Percentiles rank a stretch among this genome's conserved stretches.
These are phyloP conservation scores for Leptodermis oblonga DNA, from an alignment of 257 asterid species.

Conservation along the genomic window DNA sequence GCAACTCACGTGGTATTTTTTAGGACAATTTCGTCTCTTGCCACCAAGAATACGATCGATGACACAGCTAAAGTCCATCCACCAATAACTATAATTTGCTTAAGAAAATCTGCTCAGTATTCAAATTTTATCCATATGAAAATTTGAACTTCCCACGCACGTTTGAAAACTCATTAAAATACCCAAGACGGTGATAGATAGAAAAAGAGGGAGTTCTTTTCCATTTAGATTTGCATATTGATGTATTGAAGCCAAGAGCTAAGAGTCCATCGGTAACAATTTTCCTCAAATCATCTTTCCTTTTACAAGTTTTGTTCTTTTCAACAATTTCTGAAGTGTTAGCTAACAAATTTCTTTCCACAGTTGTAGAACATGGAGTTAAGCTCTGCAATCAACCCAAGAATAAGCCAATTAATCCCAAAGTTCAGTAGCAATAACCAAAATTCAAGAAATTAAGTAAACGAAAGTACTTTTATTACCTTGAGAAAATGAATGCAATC, in stretches of 20 bases:
- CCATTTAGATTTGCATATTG: constrained; percentile 88
- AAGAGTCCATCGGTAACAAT: constrained; percentile 58
- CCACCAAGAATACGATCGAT: neutral
- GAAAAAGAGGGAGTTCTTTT: constrained; percentile 48
- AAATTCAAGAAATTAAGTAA: neutral
- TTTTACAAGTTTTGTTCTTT: constrained; percentile 52
- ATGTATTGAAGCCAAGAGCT: constrained; percentile 62
- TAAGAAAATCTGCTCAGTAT: neutral
- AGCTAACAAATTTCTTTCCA: constrained; percentile 78
- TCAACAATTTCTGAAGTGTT: constrained; percentile 73
- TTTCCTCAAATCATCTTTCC: constrained; percentile 64
- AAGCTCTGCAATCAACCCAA: constrained; percentile 45
- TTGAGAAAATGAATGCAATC: constrained; percentile 70
- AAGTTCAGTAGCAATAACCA: neutral
- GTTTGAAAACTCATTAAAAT: neutral
- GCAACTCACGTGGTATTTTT: too few species aligned
- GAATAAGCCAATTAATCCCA: constrained; percentile 12
- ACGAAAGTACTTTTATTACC: constrained; percentile 31
- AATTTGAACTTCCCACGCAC: neutral
- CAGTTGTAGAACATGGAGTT: constrained; percentile 57
- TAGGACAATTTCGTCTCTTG: too few species aligned
- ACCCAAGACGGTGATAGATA: neutral
- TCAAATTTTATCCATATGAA: neutral
- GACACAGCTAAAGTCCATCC: neutral
- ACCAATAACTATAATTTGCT: neutral